Base-by-base conservation (phyloP, 192 early-diverging fungal species). In the Coemansia javaensis region DNA sequence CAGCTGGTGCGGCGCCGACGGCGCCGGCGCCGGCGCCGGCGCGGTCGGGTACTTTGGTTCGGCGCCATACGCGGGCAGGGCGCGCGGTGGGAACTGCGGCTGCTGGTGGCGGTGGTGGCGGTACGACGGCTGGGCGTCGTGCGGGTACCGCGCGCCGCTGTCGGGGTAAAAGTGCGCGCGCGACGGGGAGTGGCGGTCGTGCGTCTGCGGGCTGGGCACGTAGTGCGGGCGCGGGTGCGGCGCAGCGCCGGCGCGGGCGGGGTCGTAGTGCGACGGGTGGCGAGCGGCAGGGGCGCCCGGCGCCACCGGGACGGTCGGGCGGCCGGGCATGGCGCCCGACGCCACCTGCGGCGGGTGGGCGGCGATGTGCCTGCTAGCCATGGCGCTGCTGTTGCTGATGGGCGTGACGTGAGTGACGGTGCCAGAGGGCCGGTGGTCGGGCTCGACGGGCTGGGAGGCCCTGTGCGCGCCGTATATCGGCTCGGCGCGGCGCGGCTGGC, bases 401-500 rank as follows among this genome's bases (percentile, higher is more conserved):
- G 43, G 28, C 20, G 23, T 36, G 31, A 40, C 18, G 24, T 35
- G 40, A 1, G 34, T 23, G 17, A 20, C 32, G 22, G 40, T 22
- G 7, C 40, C 31, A 1, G 50, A 32, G 9, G 12, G 22, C 22
- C 44, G 40, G 15, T 38, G 32, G 32, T 22, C 34, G 4, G 32
- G 24, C 2, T 50, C 47, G n/a, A 25, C 12, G 25, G 16, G 3
- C 14, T 27, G 17, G 27, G 17, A 5, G 3, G 33, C 7, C 32
- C 34, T 47, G 3, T 38, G 45, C 4, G 53, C 32, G 30, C 61
- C 62, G 33, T 72, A 72, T 37, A 72, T 72, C 28, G 69, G 69
- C 37, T 73, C 63, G 41, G 53, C 49, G 41, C 63, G 57, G 1
- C 69, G 48, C 1, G 69, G 52, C 39, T 51, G 57, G 54, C 69